Conservation (phyloP, 495 filamentous ascomycete species). For the Aspergillus coremiiformis region DNA sequence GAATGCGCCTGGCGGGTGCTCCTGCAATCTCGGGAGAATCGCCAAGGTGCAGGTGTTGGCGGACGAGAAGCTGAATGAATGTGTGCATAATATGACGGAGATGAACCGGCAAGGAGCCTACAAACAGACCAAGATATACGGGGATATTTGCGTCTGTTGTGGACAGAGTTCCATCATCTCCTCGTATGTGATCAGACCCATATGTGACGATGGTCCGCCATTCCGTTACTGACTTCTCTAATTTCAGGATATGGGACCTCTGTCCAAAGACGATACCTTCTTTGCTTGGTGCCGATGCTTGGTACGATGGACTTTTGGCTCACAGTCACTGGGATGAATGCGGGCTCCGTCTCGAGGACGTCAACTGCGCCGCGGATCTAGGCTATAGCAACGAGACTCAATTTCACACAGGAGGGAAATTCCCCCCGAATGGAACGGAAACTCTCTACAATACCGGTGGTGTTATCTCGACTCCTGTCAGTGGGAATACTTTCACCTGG, state of each 20-base stretch:
- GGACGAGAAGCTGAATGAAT: neutral
- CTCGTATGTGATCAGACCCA: conserved; percentile 2
- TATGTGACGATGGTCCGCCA: neutral
- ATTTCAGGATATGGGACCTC: conserved; percentile 14
- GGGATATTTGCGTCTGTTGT: conserved; percentile 18
- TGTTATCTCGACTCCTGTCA: conserved; percentile 10
- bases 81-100: neutral
- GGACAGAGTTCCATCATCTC: conserved; percentile 16
- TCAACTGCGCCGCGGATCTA: conserved; percentile 10
- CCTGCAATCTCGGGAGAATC: conserved; percentile 19
- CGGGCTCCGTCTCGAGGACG: conserved; percentile 2
- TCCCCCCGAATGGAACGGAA: conserved; percentile 14
- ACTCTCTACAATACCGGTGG: conserved; percentile 8
- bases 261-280: conserved; percentile 18
- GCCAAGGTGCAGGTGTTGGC: neutral
- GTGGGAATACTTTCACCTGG: conserved; percentile 16
- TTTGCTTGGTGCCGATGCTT: conserved; percentile 2
- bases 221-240: neutral
- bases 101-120: neutral
- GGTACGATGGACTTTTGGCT: neutral
- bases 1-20: conserved; percentile 18
- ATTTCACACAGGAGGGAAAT: conserved; percentile 6
- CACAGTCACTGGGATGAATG: conserved; percentile 9
- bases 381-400: conserved; percentile 6
- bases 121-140: neutral